Base-by-base conservation (phyloP, 306 rosid genomes). In the Morella rubra region DNA sequence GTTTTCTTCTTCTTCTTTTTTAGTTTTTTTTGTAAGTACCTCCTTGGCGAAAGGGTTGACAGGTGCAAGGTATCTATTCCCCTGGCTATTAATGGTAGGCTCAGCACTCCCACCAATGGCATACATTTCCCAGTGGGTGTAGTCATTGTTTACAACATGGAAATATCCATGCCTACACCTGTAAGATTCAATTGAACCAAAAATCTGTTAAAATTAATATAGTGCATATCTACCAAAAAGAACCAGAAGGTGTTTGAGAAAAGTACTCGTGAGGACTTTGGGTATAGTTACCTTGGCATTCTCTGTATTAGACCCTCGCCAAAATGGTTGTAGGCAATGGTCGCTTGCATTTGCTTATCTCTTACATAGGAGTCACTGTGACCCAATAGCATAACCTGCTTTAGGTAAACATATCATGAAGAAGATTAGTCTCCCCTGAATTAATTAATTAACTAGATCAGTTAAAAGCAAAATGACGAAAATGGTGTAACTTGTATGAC, bases 71-170 rank as follows among this genome's bases (percentile, higher is more conserved):
- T 88, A 95, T 89, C 99, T 85, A 79, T 95, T 95, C 69, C 99
- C 99, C 79, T 95, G 98, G 87, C 99, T 95, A 77, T 95, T 92
- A 81, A 95, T 92, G 54, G 99, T 95, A 75, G 99, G 99, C 37
- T 90, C 44, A 73, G 99, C 99, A 69, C 99, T 95, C 69, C 99
- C 99, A 69, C 99, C 99, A 53, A 95, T 95, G 74, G 99, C 99
- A 78, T 95, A 95, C 99, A 95, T 95, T 76, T 77, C 93, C 99
- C 99, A 92, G 45, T 95, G 99, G 58, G 97, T 95, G 65, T 95
- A 95, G 87, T 95, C 99, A 71, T 95, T 95, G 86, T 95, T 95
- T 67, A 95, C 99, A 80, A 95, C 99, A 66, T 95, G 99, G 87
- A 95, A 92, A 81, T 95, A 92, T 16, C 99, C 99, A 80, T 95